Evolutionary conservation across 441 rosid genomes (phyloP), one percentile per base, ranked within the genome.

Genomic region (Gossypium trilobum): DNA sequence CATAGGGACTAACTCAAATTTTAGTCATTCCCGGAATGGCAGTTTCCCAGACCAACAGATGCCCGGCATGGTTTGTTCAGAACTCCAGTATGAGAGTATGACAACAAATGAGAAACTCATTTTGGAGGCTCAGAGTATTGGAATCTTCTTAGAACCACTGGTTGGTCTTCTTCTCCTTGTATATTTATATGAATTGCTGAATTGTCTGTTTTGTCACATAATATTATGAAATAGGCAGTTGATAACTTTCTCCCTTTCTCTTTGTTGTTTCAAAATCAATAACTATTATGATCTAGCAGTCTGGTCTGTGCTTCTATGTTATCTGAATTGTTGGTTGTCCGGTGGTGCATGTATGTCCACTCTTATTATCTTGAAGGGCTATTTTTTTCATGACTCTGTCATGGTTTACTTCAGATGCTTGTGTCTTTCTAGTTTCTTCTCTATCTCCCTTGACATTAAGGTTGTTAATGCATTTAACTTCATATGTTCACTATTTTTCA

Each of bases 51-150:
- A 88, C 79, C 84, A 83, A 77, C 72, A 72, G 74, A 64, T 75
- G 65, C 78, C 87, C 9, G 52, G 78, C 55, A 68, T 69, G 67
- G 80, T 78, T 72, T 83, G 81, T 84, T 79, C 91, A 74, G 84
- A 88, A 74, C 59, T 82, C 74, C 87, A 85, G 59, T 88, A 87
- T 80, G 91, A 83, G 72, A 84, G 62, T 78, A 78, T 85, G 90
- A 81, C 77, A 75, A 82, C 88, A 50, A 85, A 86, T 76, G 91
- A 93, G 76, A 95, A 84, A 81, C 86, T 95, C 72, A 78, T 70
- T 77, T 71, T 90, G 87, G 99, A 95, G 81, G 77, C 91, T 74
- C 89, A 88, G 68, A 93, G 93, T 78, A 77, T 95, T 77, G 97
- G 97, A 66, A 86, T 91, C 77, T 88, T 85, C 80, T 87, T 87